These are phyloP conservation scores for Paramyrothecium sp. DNA, from an alignment of 2,329 filamentous ascomycete species.

Conservation along the genomic window DNA sequence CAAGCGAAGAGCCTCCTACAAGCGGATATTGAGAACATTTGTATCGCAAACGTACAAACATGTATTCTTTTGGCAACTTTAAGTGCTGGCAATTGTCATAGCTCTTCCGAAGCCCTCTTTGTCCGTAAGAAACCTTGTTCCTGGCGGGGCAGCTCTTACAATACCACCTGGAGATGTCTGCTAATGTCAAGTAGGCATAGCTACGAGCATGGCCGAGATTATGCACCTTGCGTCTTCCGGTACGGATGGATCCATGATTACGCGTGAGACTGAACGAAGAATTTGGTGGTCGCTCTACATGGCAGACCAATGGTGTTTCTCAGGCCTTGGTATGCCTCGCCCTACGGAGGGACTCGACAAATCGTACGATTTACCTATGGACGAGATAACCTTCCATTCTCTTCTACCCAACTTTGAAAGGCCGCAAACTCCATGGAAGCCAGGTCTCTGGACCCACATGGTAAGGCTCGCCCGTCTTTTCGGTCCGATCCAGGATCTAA, in stretches of 20 bases:
- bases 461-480: conserved; percentile 28
- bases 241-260: background rate
- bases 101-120: conserved; percentile 9
- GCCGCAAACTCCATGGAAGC: conserved; percentile 9
- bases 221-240: conserved; percentile 1
- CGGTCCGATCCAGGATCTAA: conserved; percentile 30
- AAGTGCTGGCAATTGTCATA: background rate
- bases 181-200: no score
- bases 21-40: conserved; percentile 9
- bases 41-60: conserved; percentile 11
- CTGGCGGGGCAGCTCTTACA: no score
- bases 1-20: conserved; percentile 7
- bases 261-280: conserved; percentile 7
- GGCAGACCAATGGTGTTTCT: conserved; percentile 15
- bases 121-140: conserved; percentile 1
- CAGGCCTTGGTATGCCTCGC: conserved; percentile 10
- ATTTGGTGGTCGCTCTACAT: conserved; percentile 14
- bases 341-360: conserved; percentile 7
- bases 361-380: conserved; percentile 17
- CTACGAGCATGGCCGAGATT: conserved; percentile 7
- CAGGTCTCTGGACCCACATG: conserved; percentile 33
- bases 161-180: no score
- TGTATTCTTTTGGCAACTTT: conserved; percentile 9
- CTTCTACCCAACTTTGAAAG: conserved; percentile 4
- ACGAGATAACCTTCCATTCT: conserved; percentile 21